phyloP scores from a whole-genome alignment of 352 stramenopile genomes.

The Pythium dissimile region DNA sequence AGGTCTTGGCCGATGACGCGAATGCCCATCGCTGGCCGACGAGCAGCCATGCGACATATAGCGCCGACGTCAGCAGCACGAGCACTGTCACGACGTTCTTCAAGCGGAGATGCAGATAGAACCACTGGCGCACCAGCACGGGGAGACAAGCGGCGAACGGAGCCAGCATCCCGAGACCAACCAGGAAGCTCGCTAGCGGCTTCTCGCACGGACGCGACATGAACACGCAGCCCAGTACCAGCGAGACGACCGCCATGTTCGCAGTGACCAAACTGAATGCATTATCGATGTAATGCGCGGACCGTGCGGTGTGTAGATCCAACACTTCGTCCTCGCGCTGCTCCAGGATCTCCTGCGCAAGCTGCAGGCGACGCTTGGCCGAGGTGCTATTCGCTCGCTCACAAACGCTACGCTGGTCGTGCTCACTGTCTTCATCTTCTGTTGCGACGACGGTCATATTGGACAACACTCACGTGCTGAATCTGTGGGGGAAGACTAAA shows the following conservation, averaged over 20 bases:
- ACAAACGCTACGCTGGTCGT: neutral
- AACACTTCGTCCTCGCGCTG: slow-evolving; percentile 20
- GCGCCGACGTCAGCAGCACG: slow-evolving; percentile 16
- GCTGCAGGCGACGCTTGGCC: neutral
- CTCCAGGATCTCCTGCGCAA: slow-evolving; percentile 14
- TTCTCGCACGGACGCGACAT: slow-evolving; percentile 22
- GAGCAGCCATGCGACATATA: slow-evolving; percentile 32
- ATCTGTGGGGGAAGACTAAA: too few relatives aligned
- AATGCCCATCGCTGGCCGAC: slow-evolving; percentile 35
- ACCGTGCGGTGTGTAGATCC: slow-evolving; percentile 21
- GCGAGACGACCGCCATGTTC: slow-evolving; percentile 34
- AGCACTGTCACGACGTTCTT: slow-evolving; percentile 17
- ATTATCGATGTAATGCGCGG: slow-evolving; percentile 31
- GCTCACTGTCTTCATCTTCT: neutral
- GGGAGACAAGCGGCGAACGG: slow-evolving; percentile 29
- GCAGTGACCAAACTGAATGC: slow-evolving; percentile 32
- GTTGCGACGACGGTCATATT: too few relatives aligned
- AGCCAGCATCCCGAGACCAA: slow-evolving; percentile 28
- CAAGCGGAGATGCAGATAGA: slow-evolving; percentile 36
- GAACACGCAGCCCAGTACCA: slow-evolving; percentile 28
- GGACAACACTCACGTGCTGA: neutral
- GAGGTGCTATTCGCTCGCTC: neutral
- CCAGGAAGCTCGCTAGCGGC: slow-evolving; percentile 29
- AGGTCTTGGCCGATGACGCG: slow-evolving; percentile 26
- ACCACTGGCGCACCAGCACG: slow-evolving; percentile 36